Evolutionary conservation across 202 grass and related monocot species (phyloP).

Genomic region (Hordeum pubiflorum): DNA sequence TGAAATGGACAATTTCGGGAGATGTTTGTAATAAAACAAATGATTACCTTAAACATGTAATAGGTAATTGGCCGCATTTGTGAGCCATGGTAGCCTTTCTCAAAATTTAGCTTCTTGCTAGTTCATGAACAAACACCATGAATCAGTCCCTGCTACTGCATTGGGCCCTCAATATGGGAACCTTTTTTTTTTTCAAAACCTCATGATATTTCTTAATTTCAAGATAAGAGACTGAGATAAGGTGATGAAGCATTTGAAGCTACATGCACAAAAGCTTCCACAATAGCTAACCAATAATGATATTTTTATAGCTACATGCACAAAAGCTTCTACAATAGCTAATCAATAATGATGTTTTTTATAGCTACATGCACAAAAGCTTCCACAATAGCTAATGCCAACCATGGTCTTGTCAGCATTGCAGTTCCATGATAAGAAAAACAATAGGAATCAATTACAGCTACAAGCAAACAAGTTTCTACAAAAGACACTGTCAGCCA

Average conservation of each 20-base stretch:
- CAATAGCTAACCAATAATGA: background rate
- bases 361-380: background rate
- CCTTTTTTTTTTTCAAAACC: background rate
- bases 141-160: background rate
- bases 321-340: background rate
- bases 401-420: background rate
- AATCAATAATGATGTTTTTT: background rate
- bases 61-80: background rate
- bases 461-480: background rate
- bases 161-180: background rate
- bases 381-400: constrained; percentile 15
- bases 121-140: background rate
- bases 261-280: background rate
- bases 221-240: background rate
- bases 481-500: constrained; percentile 1
- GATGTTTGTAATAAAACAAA: background rate
- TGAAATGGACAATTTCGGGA: background rate
- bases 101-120: constrained; percentile 11
- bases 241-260: background rate
- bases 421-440: constrained; percentile 4
- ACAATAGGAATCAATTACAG: background rate
- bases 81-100: constrained; percentile 12
- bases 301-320: background rate
- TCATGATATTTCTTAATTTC: background rate
- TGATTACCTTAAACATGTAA: background rate